Evolutionary conservation across 2,329 filamentous ascomycete species (phyloP).

Genomic region (Pseudogymnoascus sp.): DNA sequence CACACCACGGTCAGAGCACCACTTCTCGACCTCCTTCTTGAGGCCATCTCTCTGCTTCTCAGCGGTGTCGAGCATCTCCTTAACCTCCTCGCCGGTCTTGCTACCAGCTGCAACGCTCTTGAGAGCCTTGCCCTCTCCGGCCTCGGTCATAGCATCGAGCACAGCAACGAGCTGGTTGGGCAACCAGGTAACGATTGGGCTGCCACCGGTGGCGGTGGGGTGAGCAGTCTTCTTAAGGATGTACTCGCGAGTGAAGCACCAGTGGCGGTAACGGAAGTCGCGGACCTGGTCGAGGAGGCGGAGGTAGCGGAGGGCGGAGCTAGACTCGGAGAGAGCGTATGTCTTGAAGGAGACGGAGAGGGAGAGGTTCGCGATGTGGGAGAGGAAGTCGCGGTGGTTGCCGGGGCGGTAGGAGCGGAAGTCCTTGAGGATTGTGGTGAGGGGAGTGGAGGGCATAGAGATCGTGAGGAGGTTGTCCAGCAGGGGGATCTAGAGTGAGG

Average conservation of each 20-base stretch:
- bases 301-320: slow-evolving; percentile 55
- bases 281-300: slow-evolving; percentile 65
- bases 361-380: slow-evolving; percentile 52
- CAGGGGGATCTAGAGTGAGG: slow-evolving; percentile 56
- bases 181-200: slow-evolving; percentile 76
- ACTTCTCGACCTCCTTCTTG: slow-evolving; percentile 67
- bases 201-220: slow-evolving; percentile 71
- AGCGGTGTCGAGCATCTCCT: slow-evolving; percentile 60
- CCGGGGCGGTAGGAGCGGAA: slow-evolving; percentile 84
- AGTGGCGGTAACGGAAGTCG: slow-evolving; percentile 76
- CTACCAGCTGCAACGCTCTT: slow-evolving; percentile 30
- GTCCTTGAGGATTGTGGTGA: slow-evolving; percentile 80
- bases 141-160: slow-evolving; percentile 58
- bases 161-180: slow-evolving; percentile 74
- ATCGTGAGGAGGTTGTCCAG: slow-evolving; percentile 83
- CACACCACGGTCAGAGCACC: slow-evolving; percentile 48
- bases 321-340: slow-evolving; percentile 48
- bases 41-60: slow-evolving; percentile 56
- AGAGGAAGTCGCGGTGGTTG: slow-evolving; percentile 79
- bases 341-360: slow-evolving; percentile 45
- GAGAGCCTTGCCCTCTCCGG: slow-evolving; percentile 34
- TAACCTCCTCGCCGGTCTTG: slow-evolving; percentile 10
- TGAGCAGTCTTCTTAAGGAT: slow-evolving; percentile 71
- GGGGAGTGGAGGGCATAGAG: slow-evolving; percentile 78
- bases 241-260: slow-evolving; percentile 79